Conservation (phyloP, 225 moss, liverwort and hornwort genomes). For the Polytrichum commune region DNA sequence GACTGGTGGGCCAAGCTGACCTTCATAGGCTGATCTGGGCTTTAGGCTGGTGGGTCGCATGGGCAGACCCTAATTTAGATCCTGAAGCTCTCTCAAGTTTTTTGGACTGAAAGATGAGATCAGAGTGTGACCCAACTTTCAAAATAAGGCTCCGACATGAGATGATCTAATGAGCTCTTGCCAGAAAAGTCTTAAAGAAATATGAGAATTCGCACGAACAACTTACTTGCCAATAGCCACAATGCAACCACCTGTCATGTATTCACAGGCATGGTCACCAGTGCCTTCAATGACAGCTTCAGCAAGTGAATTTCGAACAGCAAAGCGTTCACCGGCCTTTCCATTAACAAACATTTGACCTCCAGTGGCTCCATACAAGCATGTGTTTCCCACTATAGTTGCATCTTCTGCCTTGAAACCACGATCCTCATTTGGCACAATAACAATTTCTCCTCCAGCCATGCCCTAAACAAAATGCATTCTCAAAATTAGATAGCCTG, state of each 20-base stretch:
- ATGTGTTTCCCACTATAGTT: slow-evolving; percentile 87
- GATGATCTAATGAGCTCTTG: too few relatives aligned
- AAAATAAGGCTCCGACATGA: too few relatives aligned
- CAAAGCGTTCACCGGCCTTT: slow-evolving; percentile 95
- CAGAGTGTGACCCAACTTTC: too few relatives aligned
- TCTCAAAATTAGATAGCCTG: too few relatives aligned
- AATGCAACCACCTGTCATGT: slow-evolving; percentile 98
- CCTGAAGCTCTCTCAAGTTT: too few relatives aligned
- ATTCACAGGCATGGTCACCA: slow-evolving; percentile 96
- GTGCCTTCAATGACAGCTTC: slow-evolving; percentile 95
- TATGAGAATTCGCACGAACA: too few relatives aligned
- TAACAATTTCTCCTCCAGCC: slow-evolving; percentile 93
- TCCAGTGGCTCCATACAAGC: slow-evolving; percentile 98
- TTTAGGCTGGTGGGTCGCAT: too few relatives aligned
- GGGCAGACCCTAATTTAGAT: too few relatives aligned
- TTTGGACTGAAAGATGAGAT: too few relatives aligned
- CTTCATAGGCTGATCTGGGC: too few relatives aligned
- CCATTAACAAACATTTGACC: slow-evolving; percentile 91
- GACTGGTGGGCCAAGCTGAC: too few relatives aligned
- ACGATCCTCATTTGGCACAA: slow-evolving; percentile 42
- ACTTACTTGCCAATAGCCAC: slow-evolving; percentile 97
- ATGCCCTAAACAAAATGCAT: slow-evolving; percentile 65
- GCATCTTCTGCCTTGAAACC: slow-evolving; percentile 79
- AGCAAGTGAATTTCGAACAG: slow-evolving; percentile 94
- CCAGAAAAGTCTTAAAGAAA: too few relatives aligned